A percentile compares a stretch with the other conserved stretches of the same genome.
Conservation (phyloP, 202 grass and related monocot genomes). For the Eragrostis tef region DNA sequence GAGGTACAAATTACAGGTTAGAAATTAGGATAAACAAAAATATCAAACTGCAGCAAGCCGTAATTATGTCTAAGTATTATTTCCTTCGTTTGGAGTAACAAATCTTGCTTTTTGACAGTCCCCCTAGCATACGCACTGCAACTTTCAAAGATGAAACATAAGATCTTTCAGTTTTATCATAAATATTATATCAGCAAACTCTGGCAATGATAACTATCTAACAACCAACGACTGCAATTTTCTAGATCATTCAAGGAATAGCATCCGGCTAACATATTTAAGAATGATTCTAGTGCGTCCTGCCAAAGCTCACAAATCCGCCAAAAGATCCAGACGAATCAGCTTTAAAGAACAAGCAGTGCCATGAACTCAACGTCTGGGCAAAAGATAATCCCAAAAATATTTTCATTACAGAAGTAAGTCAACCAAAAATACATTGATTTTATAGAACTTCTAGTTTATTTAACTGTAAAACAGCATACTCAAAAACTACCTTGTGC, state of each 20-base stretch:
- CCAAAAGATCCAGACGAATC: background rate
- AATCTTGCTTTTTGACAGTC: background rate
- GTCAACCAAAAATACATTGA: background rate
- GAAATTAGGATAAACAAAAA: background rate
- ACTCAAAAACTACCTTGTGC: background rate
- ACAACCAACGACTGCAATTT: too few relatives aligned
- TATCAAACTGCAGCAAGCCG: background rate
- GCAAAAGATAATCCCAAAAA: background rate
- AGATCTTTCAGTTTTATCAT: too few relatives aligned
- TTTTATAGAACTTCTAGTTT: background rate
- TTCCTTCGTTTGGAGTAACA: background rate
- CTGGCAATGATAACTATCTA: too few relatives aligned
- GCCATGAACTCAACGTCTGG: background rate
- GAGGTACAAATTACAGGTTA: background rate
- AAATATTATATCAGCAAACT: too few relatives aligned
- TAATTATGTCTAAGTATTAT: background rate
- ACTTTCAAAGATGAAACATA: too few relatives aligned
- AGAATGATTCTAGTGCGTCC: background rate
- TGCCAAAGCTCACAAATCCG: background rate
- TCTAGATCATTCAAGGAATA: too few relatives aligned
- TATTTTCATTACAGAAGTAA: too few relatives aligned
- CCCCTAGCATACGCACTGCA: too few relatives aligned
- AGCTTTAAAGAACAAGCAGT: background rate
- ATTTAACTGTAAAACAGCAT: background rate
- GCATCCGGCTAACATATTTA: background rate